phyloP scores from a whole-genome alignment of 345 rosid species.

The Eucalyptus globulus region DNA sequence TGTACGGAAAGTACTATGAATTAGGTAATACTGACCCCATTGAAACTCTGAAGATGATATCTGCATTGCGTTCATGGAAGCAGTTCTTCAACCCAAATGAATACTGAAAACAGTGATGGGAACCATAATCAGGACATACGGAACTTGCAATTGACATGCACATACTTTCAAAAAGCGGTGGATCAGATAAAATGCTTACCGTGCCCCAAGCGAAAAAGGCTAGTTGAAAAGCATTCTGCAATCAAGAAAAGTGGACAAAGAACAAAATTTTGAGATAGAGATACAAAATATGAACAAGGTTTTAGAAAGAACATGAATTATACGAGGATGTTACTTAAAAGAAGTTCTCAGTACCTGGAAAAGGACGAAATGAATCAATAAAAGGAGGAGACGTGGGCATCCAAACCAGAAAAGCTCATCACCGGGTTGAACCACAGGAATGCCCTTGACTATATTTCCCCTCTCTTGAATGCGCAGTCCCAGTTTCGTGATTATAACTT shows the following conservation, averaged over 20 bases:
- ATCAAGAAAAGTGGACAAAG: background rate
- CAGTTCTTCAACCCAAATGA: conserved; percentile 10
- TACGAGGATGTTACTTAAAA: background rate
- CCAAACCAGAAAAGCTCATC: conserved; percentile 99
- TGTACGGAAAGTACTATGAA: background rate
- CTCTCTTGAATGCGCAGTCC: conserved; percentile 79
- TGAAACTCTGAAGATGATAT: conserved; percentile 20
- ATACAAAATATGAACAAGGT: background rate
- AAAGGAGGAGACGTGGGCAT: conserved; percentile 70
- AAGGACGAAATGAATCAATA: conserved; percentile 76
- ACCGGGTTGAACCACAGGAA: conserved; percentile 82
- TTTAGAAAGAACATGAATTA: background rate
- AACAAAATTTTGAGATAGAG: background rate
- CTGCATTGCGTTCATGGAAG: conserved; percentile 13
- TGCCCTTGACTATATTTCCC: conserved; percentile 88
- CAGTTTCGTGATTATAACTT: conserved; percentile 78
- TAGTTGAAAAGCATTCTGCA: conserved; percentile 37
- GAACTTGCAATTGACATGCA: background rate
- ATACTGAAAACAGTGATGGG: conserved; percentile 6
- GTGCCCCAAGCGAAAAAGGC: conserved; percentile 32
- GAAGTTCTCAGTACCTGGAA: conserved; percentile 50
- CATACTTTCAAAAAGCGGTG: background rate
- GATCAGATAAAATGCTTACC: conserved; percentile 1
- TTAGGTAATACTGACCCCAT: conserved; percentile 24
- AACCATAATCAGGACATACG: background rate